Base-by-base conservation (phyloP, 805 yeast species). In the Tetrapisispora taiwanensis region DNA sequence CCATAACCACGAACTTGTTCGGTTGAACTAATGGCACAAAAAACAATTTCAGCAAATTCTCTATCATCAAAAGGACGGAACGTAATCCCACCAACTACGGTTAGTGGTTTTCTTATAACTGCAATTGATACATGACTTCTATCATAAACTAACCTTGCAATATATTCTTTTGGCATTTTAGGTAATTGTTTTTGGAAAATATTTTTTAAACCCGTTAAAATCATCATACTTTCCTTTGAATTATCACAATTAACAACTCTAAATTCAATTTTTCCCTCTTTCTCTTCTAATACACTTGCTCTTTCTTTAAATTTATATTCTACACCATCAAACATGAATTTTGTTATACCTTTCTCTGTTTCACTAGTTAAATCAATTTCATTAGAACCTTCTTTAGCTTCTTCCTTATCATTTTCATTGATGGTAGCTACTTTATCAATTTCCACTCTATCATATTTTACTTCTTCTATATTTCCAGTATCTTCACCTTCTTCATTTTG, bases 1-100 rank as follows among this genome's bases (percentile, higher is more conserved):
- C 99, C 99, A 60, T 92, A 92, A 30, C 98, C 99, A 51, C 97
- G 71, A 17, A 92, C 98, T 68, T 92, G 99, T 60, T 92, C 99
- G 0, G 97, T 86, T 2, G 96, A 86, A 36, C 95, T 83, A 47
- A 92, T 92, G 24, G 99, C 99, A 74, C 97, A 92, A 57, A 92
- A 92, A 22, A 92, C 99, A 68, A 92, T 92, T 64, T 92, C 99
- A 1, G 98, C 99, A 72, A 92, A 92, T 57, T 78, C 83, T 48
- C 95, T 74, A 43, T 78, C 77, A 58, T 87, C 85, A 64, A 92
- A 92, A 2, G 99, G 99, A 48, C 96, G 73, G 60, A 85, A 89
- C 1, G 99, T 92, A 41, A 92, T 89, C 2, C 99, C 99, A 35
- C 99, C 99, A 7, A 90, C 97, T 15, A 92, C 99, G 0, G 94